Evolutionary conservation across 164 flowering plant species (phyloP).

Genomic region (Magnolia changhungtana): DNA sequence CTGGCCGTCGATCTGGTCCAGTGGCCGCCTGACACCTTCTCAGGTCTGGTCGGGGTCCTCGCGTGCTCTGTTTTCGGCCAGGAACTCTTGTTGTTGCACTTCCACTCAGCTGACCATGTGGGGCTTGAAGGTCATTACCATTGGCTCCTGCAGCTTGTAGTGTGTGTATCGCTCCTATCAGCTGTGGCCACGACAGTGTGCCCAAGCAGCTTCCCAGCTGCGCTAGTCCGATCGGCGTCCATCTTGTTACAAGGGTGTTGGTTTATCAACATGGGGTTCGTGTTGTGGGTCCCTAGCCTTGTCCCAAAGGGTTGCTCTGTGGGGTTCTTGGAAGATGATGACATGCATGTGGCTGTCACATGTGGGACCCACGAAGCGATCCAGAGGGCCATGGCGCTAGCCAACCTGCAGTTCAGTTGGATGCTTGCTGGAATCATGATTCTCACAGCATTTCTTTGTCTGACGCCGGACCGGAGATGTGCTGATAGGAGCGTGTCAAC

Average conservation of each 20-base stretch:
- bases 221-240: constrained; percentile 56
- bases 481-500: constrained; percentile 15
- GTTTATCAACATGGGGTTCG: constrained; percentile 73
- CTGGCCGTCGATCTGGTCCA: constrained; percentile 41
- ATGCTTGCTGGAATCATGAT: constrained; percentile 56
- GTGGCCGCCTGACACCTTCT: constrained; percentile 28
- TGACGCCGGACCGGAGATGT: constrained; percentile 30
- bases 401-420: constrained; percentile 87
- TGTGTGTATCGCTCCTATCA: constrained; percentile 46
- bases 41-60: constrained; percentile 49
- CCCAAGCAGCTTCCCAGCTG: constrained; percentile 41
- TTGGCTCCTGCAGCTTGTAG: constrained; percentile 72
- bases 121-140: constrained; percentile 90
- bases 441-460: constrained; percentile 32
- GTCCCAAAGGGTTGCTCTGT: constrained; percentile 52
- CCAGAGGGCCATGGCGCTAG: constrained; percentile 54
- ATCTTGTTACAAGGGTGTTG: constrained; percentile 71
- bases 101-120: constrained; percentile 73
- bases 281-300: constrained; percentile 56
- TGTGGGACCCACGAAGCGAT: constrained; percentile 51
- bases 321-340: constrained; percentile 17
- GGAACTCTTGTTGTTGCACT: constrained; percentile 64
- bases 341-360: constrained; percentile 42
- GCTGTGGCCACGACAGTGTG: constrained; percentile 33
- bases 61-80: constrained; percentile 66